Evolutionary conservation across 768 basidiomycete species (phyloP).

Genomic region (Lactarius sanguifluus): DNA sequence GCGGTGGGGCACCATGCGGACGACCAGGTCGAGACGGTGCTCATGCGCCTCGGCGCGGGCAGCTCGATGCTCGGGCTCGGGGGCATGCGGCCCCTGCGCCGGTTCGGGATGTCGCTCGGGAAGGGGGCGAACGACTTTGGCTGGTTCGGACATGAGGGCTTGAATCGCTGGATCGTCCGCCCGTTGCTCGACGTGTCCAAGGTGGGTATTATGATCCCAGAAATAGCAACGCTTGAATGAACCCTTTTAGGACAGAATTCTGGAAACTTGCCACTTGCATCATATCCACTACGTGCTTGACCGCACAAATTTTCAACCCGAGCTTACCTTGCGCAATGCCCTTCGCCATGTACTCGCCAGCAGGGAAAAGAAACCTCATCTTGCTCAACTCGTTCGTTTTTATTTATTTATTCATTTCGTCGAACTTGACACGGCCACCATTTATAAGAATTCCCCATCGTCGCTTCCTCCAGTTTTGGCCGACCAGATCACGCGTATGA

Average conservation of each 20-base stretch:
- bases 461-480: slow-evolving; percentile 15
- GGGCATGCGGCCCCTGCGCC: slow-evolving; percentile 65
- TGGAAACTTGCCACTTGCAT: slow-evolving; percentile 72
- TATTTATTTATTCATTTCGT: not conserved
- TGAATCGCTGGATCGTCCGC: slow-evolving; percentile 68
- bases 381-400: slow-evolving; percentile 9
- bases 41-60: slow-evolving; percentile 65
- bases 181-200: slow-evolving; percentile 69
- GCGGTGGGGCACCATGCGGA: slow-evolving; percentile 79
- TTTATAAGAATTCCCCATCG: not conserved
- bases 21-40: slow-evolving; percentile 79
- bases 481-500: slow-evolving; percentile 1
- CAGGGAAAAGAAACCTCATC: slow-evolving; percentile 23
- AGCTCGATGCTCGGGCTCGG: slow-evolving; percentile 56
- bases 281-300: slow-evolving; percentile 63
- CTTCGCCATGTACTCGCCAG: slow-evolving; percentile 51
- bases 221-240: not conserved
- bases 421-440: not conserved
- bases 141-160: slow-evolving; percentile 53
- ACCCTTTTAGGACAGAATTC: slow-evolving; percentile 63
- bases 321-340: slow-evolving; percentile 68
- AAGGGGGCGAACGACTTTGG: slow-evolving; percentile 36
- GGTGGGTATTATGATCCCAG: slow-evolving; percentile 41
- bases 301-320: slow-evolving; percentile 71
- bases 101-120: slow-evolving; percentile 75